These are phyloP conservation scores for Globisporangium spinosum DNA, from an alignment of 352 stramenopile species.

Conservation along the genomic window DNA sequence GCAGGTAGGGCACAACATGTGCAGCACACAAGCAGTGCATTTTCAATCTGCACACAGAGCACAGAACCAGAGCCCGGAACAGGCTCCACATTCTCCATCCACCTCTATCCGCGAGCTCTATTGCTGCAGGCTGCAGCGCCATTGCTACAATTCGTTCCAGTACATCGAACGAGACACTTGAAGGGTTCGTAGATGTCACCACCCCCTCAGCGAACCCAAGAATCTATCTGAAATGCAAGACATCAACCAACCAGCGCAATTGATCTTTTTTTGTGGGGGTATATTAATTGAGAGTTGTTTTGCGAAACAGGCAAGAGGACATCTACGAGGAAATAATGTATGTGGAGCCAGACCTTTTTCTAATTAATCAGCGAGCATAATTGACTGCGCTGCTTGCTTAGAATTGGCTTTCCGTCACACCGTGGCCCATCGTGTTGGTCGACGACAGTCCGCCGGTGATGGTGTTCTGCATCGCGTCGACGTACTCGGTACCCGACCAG, in stretches of 20 bases:
- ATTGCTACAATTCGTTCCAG: too few species aligned
- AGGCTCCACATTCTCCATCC: too few species aligned
- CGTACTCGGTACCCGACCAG: conserved; percentile 96
- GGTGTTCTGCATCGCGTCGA: conserved; percentile 95
- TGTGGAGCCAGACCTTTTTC: conserved; percentile 2
- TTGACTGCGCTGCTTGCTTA: conserved; percentile 27
- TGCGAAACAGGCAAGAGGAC: background rate
- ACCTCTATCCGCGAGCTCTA: too few species aligned
- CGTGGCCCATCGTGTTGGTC: conserved; percentile 96
- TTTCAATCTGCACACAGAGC: too few species aligned
- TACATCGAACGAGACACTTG: too few species aligned
- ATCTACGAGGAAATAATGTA: conserved; percentile 13
- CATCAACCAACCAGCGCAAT: background rate
- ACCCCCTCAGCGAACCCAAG: too few species aligned
- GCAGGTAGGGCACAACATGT: background rate
- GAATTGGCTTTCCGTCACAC: conserved; percentile 97
- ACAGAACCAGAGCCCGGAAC: too few species aligned
- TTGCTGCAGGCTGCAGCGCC: too few species aligned
- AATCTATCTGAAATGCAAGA: background rate
- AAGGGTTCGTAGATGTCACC: too few species aligned
- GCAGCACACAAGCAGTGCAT: too few species aligned
- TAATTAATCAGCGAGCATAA: background rate
- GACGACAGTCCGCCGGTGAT: conserved; percentile 94
- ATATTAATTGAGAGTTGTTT: background rate
- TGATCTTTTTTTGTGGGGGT: background rate